A percentile compares a stretch with the other conserved stretches of the same genome.
These are phyloP conservation scores for Millerozyma miso DNA, from an alignment of 805 yeast genomes.

Conservation along the genomic window DNA sequence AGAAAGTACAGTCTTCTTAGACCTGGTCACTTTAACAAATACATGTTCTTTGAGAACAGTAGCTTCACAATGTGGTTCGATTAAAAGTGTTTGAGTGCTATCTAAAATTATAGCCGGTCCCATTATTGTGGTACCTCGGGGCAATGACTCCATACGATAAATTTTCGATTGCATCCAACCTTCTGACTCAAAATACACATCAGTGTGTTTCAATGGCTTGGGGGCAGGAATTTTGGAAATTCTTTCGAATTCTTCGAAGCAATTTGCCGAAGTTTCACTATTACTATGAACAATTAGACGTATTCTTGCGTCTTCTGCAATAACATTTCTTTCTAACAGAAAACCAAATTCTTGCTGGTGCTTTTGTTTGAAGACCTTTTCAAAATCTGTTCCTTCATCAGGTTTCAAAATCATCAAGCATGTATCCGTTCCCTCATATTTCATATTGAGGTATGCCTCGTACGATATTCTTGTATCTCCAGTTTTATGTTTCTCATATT, in stretches of 20 bases:
- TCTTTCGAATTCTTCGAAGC: conserved; percentile 13
- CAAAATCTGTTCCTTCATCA: conserved; percentile 5
- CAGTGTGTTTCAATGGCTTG: conserved; percentile 50
- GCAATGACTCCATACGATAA: conserved; percentile 50
- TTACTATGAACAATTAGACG: conserved; percentile 52
- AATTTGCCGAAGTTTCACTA: conserved; percentile 15
- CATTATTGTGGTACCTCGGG: conserved; percentile 45
- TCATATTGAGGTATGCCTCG: conserved; percentile 64
- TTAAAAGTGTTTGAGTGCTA: conserved; percentile 73
- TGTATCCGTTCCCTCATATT: conserved; percentile 81
- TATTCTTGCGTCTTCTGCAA: conserved; percentile 9
- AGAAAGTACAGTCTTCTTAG: conserved; percentile 10
- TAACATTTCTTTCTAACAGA: conserved; percentile 7
- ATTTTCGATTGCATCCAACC: conserved; percentile 43
- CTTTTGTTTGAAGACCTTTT: conserved; percentile 3
- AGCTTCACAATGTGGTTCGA: conserved; percentile 60
- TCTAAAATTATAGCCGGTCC: conserved; percentile 83
- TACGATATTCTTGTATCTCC: conserved; percentile 21
- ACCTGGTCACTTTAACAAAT: conserved; percentile 35
- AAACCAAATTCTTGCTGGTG: conserved; percentile 11
- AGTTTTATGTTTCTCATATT: not conserved
- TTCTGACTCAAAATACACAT: conserved; percentile 13
- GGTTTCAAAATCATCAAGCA: conserved; percentile 56
- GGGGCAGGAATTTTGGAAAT: conserved; percentile 4
- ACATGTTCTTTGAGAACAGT: conserved; percentile 58